phyloP scores from a whole-genome alignment of 2,329 filamentous ascomycete genomes.

The Trichoderma koningiopsis region DNA sequence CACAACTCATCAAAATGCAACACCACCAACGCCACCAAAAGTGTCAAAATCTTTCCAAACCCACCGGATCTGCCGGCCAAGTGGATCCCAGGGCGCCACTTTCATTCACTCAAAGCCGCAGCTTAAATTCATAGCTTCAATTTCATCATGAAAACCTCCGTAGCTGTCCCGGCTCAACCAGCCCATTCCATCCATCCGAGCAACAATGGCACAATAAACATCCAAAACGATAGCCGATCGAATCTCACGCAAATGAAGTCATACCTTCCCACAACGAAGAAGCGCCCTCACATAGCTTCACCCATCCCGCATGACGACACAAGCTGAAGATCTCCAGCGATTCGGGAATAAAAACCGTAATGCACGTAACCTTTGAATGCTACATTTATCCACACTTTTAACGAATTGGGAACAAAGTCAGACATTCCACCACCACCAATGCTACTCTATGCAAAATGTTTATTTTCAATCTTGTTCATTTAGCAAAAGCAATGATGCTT shows the following conservation, averaged over 20 bases:
- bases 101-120: background rate
- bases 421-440: background rate
- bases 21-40: background rate
- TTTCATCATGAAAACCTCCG: background rate
- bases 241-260: constrained; percentile 9
- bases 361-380: constrained; percentile 2
- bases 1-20: background rate
- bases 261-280: background rate
- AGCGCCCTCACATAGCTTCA: background rate
- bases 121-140: background rate
- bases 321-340: constrained; percentile 1
- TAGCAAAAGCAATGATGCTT: background rate
- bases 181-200: constrained; percentile 6
- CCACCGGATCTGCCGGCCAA: constrained; percentile 18
- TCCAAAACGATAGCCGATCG: background rate
- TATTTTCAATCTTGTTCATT: background rate
- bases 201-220: background rate
- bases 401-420: background rate
- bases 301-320: constrained; percentile 10
- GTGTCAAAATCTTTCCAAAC: constrained; percentile 2
- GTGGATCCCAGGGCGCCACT: background rate
- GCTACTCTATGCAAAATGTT: no score
- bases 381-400: background rate
- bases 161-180: background rate
- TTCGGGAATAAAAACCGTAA: constrained; percentile 13